Evolutionary conservation across 768 basidiomycete genomes (phyloP).

Genomic region (Lactarius sp.): DNA sequence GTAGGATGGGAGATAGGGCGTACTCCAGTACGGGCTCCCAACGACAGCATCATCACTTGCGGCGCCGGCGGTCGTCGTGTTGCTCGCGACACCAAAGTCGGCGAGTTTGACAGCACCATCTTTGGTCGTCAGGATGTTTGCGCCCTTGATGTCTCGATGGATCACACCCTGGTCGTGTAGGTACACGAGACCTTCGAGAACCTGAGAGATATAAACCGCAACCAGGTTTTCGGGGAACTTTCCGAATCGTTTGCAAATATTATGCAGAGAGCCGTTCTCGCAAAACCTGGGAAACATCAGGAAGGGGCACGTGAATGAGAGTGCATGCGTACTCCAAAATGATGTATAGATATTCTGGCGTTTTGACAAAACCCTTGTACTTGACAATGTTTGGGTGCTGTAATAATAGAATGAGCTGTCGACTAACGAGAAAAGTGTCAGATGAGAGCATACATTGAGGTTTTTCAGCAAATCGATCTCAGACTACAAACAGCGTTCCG

Average conservation of each 20-base stretch:
- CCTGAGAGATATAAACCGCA: slow-evolving; percentile 94
- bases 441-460: slow-evolving; percentile 59
- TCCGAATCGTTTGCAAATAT: slow-evolving; percentile 94
- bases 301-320: background rate
- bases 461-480: slow-evolving; percentile 98
- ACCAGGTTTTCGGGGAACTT: slow-evolving; percentile 98
- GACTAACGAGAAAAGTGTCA: background rate
- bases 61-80: slow-evolving; percentile 58
- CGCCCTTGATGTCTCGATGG: slow-evolving; percentile 98
- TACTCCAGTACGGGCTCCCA: slow-evolving; percentile 98
- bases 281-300: slow-evolving; percentile 60
- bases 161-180: slow-evolving; percentile 99
- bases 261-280: slow-evolving; percentile 96
- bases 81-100: slow-evolving; percentile 94
- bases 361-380: slow-evolving; percentile 97
- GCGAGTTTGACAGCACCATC: slow-evolving; percentile 98
- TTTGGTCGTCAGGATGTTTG: slow-evolving; percentile 97
- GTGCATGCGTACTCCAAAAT: slow-evolving; percentile 74
- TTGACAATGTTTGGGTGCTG: slow-evolving; percentile 98
- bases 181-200: slow-evolving; percentile 92
- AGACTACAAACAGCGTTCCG: slow-evolving; percentile 45
- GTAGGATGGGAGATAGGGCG: background rate
- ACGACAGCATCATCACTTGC: slow-evolving; percentile 89
- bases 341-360: slow-evolving; percentile 90
- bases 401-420: background rate